Evolutionary conservation across 768 basidiomycete genomes (phyloP).

Genomic region (Serendipita sp.): DNA sequence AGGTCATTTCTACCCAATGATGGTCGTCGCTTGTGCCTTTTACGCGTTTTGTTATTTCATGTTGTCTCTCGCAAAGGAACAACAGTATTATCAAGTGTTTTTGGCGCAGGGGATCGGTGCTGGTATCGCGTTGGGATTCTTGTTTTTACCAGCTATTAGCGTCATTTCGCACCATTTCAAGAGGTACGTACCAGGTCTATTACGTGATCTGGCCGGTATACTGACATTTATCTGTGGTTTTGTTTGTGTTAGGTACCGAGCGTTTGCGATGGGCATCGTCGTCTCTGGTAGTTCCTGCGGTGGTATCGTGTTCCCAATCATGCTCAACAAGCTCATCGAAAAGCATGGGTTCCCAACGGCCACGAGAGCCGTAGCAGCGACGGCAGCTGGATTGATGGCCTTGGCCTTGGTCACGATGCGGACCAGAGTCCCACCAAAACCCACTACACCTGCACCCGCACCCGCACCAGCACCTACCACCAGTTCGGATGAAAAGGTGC

Average conservation of each 20-base stretch:
- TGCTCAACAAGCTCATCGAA: constrained; percentile 19
- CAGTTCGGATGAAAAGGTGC: not conserved
- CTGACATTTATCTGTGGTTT: no score
- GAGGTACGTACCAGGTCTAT: constrained; percentile 11
- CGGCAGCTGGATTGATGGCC: constrained; percentile 23
- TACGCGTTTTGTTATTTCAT: constrained; percentile 13
- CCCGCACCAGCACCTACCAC: constrained; percentile 8
- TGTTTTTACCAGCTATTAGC: constrained; percentile 34
- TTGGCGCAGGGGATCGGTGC: constrained; percentile 22
- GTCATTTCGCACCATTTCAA: constrained; percentile 32
- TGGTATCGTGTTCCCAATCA: constrained; percentile 19
- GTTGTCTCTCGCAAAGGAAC: constrained; percentile 13
- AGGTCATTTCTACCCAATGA: constrained; percentile 16
- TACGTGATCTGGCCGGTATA: no score
- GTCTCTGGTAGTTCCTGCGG: constrained; percentile 23
- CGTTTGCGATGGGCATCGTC: constrained; percentile 28
- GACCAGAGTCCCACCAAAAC: constrained; percentile 22
- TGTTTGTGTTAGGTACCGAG: constrained; percentile 11
- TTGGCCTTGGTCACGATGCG: constrained; percentile 20
- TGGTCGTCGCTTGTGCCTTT: constrained; percentile 8
- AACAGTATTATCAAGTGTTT: constrained; percentile 23
- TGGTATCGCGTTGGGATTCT: constrained; percentile 35
- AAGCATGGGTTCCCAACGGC: constrained; percentile 9
- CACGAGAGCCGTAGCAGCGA: constrained; percentile 12
- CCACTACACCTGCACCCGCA: constrained; percentile 23